Percentiles rank a stretch among this genome's conserved stretches.
Conservation (phyloP, 345 rosid genomes). For the Iberis pinnata region DNA sequence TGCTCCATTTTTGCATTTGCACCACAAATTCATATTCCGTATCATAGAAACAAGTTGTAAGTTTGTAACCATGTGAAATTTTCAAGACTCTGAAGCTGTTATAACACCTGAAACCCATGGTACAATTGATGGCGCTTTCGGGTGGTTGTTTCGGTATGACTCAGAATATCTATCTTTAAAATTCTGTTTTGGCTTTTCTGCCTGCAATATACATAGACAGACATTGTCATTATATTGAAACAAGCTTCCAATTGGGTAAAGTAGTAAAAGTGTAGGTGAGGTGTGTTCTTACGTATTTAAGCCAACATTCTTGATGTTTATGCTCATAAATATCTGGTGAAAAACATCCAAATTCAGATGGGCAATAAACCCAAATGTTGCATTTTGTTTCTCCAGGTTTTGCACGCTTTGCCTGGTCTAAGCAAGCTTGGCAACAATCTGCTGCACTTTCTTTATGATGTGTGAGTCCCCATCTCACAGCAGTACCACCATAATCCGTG, state of each 20-base stretch:
- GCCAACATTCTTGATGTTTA: conserved; percentile 88
- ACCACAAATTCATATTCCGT: too few relatives aligned
- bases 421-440: conserved; percentile 95
- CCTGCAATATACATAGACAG: conserved; percentile 44
- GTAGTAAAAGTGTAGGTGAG: neutral
- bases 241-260: conserved; percentile 1
- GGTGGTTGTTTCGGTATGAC: conserved; percentile 67
- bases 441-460: conserved; percentile 97
- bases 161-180: conserved; percentile 78
- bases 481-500: conserved; percentile 82
- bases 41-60: too few relatives aligned
- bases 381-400: conserved; percentile 78
- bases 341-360: conserved; percentile 68
- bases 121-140: conserved; percentile 69
- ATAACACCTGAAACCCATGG: conserved; percentile 92
- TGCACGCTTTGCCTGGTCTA: conserved; percentile 75
- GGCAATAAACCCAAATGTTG: conserved; percentile 98
- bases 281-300: conserved; percentile 63
- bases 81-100: conserved; percentile 43
- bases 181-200: conserved; percentile 62
- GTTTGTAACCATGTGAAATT: too few relatives aligned
- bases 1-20: too few relatives aligned
- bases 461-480: conserved; percentile 96
- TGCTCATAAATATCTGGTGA: conserved; percentile 91
- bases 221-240: neutral